Evolutionary conservation across 768 basidiomycete species (phyloP), one percentile per base, ranked within the genome.

Genomic region (Mycena latifolia): DNA sequence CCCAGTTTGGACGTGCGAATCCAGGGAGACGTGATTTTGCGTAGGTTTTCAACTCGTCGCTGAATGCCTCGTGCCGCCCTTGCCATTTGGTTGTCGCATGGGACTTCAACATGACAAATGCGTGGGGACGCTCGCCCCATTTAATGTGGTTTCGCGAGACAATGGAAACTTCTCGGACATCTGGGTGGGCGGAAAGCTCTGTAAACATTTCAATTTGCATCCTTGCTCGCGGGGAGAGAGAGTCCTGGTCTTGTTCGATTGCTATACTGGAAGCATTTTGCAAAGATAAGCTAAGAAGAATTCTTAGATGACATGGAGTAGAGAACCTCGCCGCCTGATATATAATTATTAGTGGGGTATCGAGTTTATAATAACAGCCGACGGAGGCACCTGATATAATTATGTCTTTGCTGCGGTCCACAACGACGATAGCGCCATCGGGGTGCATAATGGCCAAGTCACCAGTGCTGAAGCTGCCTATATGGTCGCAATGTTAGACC

Each of bases 361-460:
- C n/a, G n/a, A n/a, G n/a, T n/a, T n/a, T n/a, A n/a, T n/a, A n/a
- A n/a, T n/a, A n/a, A n/a, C n/a, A n/a, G n/a, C n/a, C n/a, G n/a
- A n/a, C n/a, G n/a, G n/a, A n/a, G n/a, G n/a, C n/a, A n/a, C 94
- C 94, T 37, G 92, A 94, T 53, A 95, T 95, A 69, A 95, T 95
- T 69, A 95, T 87, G 71, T 96, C 95, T 75, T 95, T 86, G 68
- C 85, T 89, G 70, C 95, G 81, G 74, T 96, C 94, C 77, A 90
- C 85, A 43, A 96, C 86, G 51, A 88, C 83, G 39, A 96, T 77
- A 20, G 87, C 85, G 0, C 94, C 93, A 72, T 93, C 87, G 0
- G 93, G 85, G 72, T 92, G 81, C 85, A 90, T 88, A 6, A 96
- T 92, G 5, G 94, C 95, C 33, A 96, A 79, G 74, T 96, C 95